These are phyloP conservation scores for Citrus hindsii DNA, from an alignment of 345 rosid species.

Conservation along the genomic window DNA sequence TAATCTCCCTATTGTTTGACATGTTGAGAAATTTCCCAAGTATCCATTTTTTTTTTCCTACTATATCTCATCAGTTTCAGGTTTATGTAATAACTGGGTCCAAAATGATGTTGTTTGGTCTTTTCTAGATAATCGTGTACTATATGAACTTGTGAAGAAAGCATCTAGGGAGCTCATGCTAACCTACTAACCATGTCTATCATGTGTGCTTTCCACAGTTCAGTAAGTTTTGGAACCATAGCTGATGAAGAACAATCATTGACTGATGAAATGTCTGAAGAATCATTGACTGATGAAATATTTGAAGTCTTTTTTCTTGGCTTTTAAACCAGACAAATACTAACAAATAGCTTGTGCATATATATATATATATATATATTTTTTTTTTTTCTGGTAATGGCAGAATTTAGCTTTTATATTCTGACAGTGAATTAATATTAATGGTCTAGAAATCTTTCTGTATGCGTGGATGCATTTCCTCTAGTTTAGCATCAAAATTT, in stretches of 20 bases:
- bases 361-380: too few species aligned
- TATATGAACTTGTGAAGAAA: neutral
- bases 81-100: neutral
- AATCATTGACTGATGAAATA: slow-evolving; percentile 8
- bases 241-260: neutral
- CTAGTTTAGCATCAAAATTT: neutral
- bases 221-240: neutral
- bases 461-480: neutral
- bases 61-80: neutral
- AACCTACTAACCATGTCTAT: neutral
- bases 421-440: neutral
- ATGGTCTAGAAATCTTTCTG: neutral
- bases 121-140: neutral
- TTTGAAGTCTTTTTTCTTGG: neutral
- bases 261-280: neutral
- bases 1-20: neutral
- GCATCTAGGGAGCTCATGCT: neutral
- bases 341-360: neutral
- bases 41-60: neutral
- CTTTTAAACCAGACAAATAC: neutral
- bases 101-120: neutral
- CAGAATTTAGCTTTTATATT: neutral
- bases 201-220: neutral
- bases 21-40: neutral
- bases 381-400: neutral